Conservation (phyloP, 2,329 filamentous ascomycete species). For the Pseudogymnoascus sp. region DNA sequence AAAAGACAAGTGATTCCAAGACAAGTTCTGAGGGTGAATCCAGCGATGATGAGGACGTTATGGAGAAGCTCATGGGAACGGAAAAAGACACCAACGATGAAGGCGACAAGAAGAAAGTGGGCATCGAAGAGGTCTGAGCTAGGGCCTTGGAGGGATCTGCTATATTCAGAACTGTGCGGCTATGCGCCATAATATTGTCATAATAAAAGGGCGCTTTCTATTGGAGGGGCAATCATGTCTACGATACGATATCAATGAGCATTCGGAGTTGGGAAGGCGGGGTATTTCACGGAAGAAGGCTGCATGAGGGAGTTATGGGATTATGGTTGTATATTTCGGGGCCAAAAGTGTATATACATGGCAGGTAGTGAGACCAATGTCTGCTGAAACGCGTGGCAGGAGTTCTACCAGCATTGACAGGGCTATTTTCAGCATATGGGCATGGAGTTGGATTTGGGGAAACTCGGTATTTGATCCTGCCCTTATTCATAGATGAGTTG, state of each 20-base stretch:
- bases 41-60: constrained; percentile 9
- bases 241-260: constrained; percentile 6
- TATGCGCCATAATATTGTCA: constrained; percentile 1
- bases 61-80: constrained; percentile 9
- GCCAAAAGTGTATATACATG: neutral
- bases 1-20: constrained; percentile 13
- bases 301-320: neutral
- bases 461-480: neutral
- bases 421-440: neutral
- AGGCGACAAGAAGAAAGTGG: neutral
- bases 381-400: neutral
- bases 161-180: neutral
- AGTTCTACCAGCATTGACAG: neutral
- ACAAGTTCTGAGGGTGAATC: constrained; percentile 9
- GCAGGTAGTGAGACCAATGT: neutral
- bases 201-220: neutral
- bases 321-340: neutral
- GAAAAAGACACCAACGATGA: constrained; percentile 6
- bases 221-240: neutral
- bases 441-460: neutral
- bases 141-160: neutral
- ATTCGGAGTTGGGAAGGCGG: neutral
- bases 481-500: neutral
- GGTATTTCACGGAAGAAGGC: neutral
- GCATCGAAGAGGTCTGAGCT: constrained; percentile 3